These are phyloP conservation scores for Westerdykella ornata DNA, from an alignment of 2,329 filamentous ascomycete genomes.

Conservation along the genomic window DNA sequence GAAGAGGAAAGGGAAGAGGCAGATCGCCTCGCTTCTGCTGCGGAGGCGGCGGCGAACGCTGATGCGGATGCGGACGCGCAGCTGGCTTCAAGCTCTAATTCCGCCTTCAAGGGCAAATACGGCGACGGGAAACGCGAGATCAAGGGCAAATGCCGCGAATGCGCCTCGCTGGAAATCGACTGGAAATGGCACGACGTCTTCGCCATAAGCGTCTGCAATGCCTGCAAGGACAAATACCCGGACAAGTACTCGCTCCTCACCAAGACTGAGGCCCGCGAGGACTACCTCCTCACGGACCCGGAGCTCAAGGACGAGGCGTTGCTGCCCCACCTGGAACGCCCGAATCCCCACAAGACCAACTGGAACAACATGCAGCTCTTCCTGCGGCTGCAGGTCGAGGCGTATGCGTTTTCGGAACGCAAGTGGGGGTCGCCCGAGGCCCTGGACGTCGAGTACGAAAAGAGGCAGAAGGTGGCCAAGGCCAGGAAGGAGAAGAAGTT, in stretches of 20 bases:
- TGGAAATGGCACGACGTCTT: constrained; percentile 92
- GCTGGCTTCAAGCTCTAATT: too few species aligned
- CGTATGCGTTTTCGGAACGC: constrained; percentile 71
- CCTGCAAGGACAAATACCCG: constrained; percentile 81
- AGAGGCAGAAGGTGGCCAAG: constrained; percentile 72
- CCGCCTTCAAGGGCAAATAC: constrained; percentile 27
- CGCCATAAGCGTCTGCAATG: constrained; percentile 63
- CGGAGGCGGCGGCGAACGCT: constrained; percentile 38
- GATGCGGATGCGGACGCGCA: too few species aligned
- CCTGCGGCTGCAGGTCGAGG: constrained; percentile 86
- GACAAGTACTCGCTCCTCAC: constrained; percentile 94
- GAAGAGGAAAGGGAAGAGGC: constrained; percentile 24
- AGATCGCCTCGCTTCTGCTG: constrained; percentile 26
- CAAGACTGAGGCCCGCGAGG: constrained; percentile 92
- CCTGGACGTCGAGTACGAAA: constrained; percentile 81
- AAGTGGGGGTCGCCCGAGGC: constrained; percentile 90
- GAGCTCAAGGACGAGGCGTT: constrained; percentile 86
- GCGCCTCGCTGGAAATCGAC: constrained; percentile 78
- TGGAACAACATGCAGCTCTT: constrained; percentile 99
- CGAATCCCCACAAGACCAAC: constrained; percentile 90
- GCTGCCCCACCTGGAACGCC: constrained; percentile 77
- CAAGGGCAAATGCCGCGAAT: constrained; percentile 76
- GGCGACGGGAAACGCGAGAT: constrained; percentile 30
- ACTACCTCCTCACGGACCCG: constrained; percentile 90
- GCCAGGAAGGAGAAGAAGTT: constrained; percentile 85